phyloP scores from a whole-genome alignment of 129 eudicot species.

The Heracleum sosnowskyi region DNA sequence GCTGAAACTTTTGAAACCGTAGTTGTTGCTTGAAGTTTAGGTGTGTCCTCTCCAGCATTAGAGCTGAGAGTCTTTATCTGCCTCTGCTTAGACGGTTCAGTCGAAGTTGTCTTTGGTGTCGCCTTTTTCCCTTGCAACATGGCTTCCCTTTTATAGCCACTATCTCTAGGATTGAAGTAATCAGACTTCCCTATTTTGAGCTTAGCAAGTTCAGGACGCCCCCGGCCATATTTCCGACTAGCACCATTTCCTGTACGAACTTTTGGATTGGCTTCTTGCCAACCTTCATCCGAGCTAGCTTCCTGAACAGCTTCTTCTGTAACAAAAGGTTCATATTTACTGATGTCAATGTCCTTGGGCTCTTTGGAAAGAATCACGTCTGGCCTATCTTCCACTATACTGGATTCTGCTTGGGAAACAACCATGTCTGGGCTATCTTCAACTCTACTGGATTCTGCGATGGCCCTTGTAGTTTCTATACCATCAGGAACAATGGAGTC shows the following conservation, averaged over 20 bases:
- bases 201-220: slow-evolving; percentile 59
- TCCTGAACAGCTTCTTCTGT: slow-evolving; percentile 47
- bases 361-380: slow-evolving; percentile 25
- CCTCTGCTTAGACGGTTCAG: slow-evolving; percentile 39
- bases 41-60: slow-evolving; percentile 26
- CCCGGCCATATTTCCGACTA: slow-evolving; percentile 48
- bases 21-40: slow-evolving; percentile 30
- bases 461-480: slow-evolving; percentile 23
- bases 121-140: slow-evolving; percentile 42
- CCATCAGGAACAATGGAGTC: slow-evolving; percentile 16
- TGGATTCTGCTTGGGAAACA: slow-evolving; percentile 27
- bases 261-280: slow-evolving; percentile 94
- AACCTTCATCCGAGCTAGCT: slow-evolving; percentile 76
- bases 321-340: slow-evolving; percentile 19
- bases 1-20: slow-evolving; percentile 39
- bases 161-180: slow-evolving; percentile 31
- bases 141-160: slow-evolving; percentile 30
- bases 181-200: slow-evolving; percentile 43
- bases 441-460: slow-evolving; percentile 25
- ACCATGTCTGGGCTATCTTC: slow-evolving; percentile 28
- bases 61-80: slow-evolving; percentile 34
- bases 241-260: slow-evolving; percentile 54
- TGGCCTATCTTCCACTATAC: slow-evolving; percentile 27
- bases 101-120: slow-evolving; percentile 33
- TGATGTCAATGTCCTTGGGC: slow-evolving; percentile 19